These are phyloP conservation scores for Umbellularia californica DNA, from an alignment of 164 flowering plant species.

Conservation along the genomic window DNA sequence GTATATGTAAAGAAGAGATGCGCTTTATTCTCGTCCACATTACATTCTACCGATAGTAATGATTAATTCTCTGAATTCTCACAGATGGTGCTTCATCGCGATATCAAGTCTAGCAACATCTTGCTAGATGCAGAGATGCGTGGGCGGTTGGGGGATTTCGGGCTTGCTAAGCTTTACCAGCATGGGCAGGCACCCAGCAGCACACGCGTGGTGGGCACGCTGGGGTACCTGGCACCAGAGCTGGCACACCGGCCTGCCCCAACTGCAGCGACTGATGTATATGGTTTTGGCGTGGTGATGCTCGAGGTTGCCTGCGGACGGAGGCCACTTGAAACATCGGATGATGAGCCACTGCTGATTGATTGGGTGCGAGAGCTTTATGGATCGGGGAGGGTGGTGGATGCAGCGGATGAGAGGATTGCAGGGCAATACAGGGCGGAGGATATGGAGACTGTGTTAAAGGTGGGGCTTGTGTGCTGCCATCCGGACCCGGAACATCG, in stretches of 20 bases:
- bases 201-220: conserved; percentile 74
- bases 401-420: conserved; percentile 58
- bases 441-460: conserved; percentile 59
- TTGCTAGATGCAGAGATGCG: conserved; percentile 57
- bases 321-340: conserved; percentile 53
- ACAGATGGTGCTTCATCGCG: conserved; percentile 70
- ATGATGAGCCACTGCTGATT: conserved; percentile 52
- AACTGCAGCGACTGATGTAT: conserved; percentile 68
- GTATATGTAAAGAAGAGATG: too few relatives aligned
- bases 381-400: conserved; percentile 34
- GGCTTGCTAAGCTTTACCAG: conserved; percentile 61
- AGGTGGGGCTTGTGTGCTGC: conserved; percentile 70
- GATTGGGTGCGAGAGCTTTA: conserved; percentile 73
- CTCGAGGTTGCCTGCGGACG: conserved; percentile 77
- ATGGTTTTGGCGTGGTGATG: conserved; percentile 74
- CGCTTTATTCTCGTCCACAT: too few relatives aligned
- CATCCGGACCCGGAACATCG: conserved; percentile 60
- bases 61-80: too few relatives aligned
- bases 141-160: conserved; percentile 74
- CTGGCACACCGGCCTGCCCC: conserved; percentile 41
- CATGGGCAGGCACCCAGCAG: conserved; percentile 57
- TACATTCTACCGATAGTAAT: too few relatives aligned
- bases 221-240: conserved; percentile 91
- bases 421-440: conserved; percentile 39
- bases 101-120: conserved; percentile 72